These are phyloP conservation scores for Calonectria pseudoturangicola DNA, from an alignment of 2,329 filamentous ascomycete genomes.

Conservation along the genomic window DNA sequence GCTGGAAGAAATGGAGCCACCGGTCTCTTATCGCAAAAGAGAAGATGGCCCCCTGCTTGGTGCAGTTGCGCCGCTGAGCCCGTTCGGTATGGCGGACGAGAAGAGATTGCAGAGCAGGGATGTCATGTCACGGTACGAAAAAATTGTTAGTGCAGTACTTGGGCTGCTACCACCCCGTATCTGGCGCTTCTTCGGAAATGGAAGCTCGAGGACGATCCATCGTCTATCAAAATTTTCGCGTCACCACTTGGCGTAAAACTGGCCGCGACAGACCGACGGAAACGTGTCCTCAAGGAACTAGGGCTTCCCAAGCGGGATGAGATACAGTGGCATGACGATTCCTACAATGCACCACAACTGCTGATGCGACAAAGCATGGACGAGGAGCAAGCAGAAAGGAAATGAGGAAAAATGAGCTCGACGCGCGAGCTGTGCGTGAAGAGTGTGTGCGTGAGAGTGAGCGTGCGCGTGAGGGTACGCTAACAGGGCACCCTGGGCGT, in stretches of 20 bases:
- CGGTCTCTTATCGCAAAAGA: slow-evolving; percentile 41
- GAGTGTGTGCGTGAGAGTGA: slow-evolving; percentile 30
- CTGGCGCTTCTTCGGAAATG: slow-evolving; percentile 53
- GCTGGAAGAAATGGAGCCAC: slow-evolving; percentile 41
- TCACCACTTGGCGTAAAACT: slow-evolving; percentile 50
- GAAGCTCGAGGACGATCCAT: slow-evolving; percentile 56
- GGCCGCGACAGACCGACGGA: slow-evolving; percentile 41
- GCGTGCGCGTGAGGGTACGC: slow-evolving; percentile 34
- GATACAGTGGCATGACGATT: not conserved
- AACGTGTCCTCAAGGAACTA: slow-evolving; percentile 45
- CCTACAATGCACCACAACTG: slow-evolving; percentile 8
- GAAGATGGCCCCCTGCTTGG: slow-evolving; percentile 37
- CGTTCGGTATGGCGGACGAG: slow-evolving; percentile 38
- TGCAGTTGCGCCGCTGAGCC: slow-evolving; percentile 25
- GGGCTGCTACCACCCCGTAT: slow-evolving; percentile 44
- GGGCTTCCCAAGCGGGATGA: not conserved
- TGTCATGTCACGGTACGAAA: slow-evolving; percentile 37
- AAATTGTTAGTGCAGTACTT: slow-evolving; percentile 65
- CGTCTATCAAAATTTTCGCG: slow-evolving; percentile 57
- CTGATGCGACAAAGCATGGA: slow-evolving; percentile 27
- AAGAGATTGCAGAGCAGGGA: slow-evolving; percentile 38
- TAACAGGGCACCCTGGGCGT: slow-evolving; percentile 51
- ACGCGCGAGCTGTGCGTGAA: slow-evolving; percentile 15
- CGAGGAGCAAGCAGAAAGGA: not conserved
- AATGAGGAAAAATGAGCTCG: slow-evolving; percentile 9